phyloP scores from a whole-genome alignment of 2,329 filamentous ascomycete species.

The Plectosphaerella plurivora region DNA sequence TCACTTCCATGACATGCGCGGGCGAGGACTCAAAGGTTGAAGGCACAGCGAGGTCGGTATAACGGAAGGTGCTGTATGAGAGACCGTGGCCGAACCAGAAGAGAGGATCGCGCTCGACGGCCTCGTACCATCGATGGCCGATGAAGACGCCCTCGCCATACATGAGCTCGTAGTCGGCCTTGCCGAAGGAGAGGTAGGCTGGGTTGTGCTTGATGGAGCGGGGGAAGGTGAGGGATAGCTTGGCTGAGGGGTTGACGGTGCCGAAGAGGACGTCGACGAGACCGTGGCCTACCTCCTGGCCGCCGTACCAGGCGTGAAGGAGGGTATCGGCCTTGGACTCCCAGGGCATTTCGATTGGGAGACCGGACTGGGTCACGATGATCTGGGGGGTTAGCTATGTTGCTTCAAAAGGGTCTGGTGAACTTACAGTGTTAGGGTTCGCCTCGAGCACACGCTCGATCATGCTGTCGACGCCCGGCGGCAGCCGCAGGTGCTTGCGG shows the following conservation, averaged over 20 bases:
- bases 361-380: conserved; percentile 74
- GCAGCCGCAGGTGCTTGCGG: conserved; percentile 61
- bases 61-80: conserved; percentile 60
- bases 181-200: conserved; percentile 68
- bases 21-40: conserved; percentile 31
- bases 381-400: conserved; percentile 19
- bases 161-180: conserved; percentile 65
- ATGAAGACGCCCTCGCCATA: conserved; percentile 74
- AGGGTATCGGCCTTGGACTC: conserved; percentile 52
- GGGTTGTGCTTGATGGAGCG: conserved; percentile 66
- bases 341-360: conserved; percentile 71
- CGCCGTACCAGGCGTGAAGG: conserved; percentile 79
- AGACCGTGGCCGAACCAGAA: conserved; percentile 68
- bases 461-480: conserved; percentile 55
- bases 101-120: conserved; percentile 50
- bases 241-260: conserved; percentile 68
- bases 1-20: conserved; percentile 15
- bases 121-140: conserved; percentile 70
- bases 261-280: conserved; percentile 77
- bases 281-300: conserved; percentile 80
- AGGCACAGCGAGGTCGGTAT: conserved; percentile 39
- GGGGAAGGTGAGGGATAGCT: conserved; percentile 72
- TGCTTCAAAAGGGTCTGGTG: not conserved
- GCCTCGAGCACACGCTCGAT: conserved; percentile 58
- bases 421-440: conserved; percentile 57